Conservation (phyloP, 768 basidiomycete species). For the Nevesoporus exiguus region DNA sequence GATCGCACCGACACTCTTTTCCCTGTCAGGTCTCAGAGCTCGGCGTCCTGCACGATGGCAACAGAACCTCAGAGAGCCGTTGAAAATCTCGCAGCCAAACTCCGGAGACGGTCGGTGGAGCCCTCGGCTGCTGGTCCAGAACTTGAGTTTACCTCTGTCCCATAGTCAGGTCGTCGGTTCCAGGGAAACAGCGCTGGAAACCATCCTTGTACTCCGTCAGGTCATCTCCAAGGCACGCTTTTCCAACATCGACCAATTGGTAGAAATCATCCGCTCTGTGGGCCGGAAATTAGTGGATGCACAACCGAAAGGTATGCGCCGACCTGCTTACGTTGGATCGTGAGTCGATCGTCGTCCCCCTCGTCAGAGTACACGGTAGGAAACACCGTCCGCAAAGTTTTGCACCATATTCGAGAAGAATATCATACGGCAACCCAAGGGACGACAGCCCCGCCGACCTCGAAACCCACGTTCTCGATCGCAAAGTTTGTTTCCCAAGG, state of each 20-base stretch:
- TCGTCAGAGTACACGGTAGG: conserved; percentile 86
- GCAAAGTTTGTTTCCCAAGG: conserved; percentile 81
- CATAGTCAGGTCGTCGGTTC: conserved; percentile 89
- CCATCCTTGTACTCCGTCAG: conserved; percentile 81
- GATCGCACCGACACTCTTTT: neutral
- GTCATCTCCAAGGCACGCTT: conserved; percentile 87
- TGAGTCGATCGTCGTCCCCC: conserved; percentile 5
- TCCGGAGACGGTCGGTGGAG: conserved; percentile 64
- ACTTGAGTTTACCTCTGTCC: conserved; percentile 2
- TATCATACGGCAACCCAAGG: conserved; percentile 75
- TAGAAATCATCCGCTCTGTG: conserved; percentile 72
- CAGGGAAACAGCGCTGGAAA: conserved; percentile 84
- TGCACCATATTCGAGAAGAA: conserved; percentile 94
- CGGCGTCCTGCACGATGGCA: conserved; percentile 35
- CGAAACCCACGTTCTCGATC: conserved; percentile 59
- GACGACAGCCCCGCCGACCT: conserved; percentile 35
- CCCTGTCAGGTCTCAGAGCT: neutral
- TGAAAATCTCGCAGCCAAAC: conserved; percentile 64
- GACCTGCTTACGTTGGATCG: neutral
- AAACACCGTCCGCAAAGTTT: conserved; percentile 88
- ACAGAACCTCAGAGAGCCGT: conserved; percentile 53
- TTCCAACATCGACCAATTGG: conserved; percentile 80
- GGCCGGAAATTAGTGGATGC: conserved; percentile 83
- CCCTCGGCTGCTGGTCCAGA: conserved; percentile 34
- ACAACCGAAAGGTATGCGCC: conserved; percentile 82